Base-by-base conservation (phyloP, 495 filamentous ascomycete genomes). In the Penicillium argentinense region DNA sequence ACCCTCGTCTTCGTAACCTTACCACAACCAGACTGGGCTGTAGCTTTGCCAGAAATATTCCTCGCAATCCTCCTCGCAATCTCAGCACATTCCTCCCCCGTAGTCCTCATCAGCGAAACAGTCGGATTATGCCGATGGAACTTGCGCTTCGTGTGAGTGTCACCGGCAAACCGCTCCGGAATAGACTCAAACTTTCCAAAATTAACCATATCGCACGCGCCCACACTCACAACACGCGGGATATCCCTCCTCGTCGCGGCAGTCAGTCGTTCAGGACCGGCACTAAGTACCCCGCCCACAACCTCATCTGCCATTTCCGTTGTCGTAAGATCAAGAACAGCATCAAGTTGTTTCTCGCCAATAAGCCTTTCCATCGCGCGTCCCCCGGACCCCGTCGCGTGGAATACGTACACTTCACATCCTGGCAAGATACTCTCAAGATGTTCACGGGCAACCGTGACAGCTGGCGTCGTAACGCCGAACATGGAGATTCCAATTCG, bases 401-500 rank as follows among this genome's bases (percentile, higher is more conserved):
- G 85, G 54, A 88, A 88, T 9, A 85, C 69, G 47, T 79, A 83
- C 8, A 80, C 71, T 51, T 88, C 85, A 45, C 72, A 70, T 0
- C 47, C 51, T 0, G 42, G 24, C 38, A 68, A 57, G 2, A 64
- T 42, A 0, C 14, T 9, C 28, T 77, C 73, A 1, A 86, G 59
- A 40, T 69, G 58, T 5, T 60, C 32, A 1, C 78, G 70, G 4
- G 79, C 72, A 2, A 47, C 49, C 34, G 78, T 73, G 0, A 81
- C 85, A 8, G 72, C 75, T 0, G 82, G 81, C 0, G 83, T 88
- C 1, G 85, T 89, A 7, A 89, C 84, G 7, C 85, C 85, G 54
- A 87, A 89, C 85, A 88, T 87, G 23, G 83, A 84, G 29, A 87
- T 75, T 0, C 76, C 84, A 9, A 87, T 67, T 0, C 71, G 53